Evolutionary conservation across 352 stramenopile genomes (phyloP).

Genomic region (Phytophthora sp.): DNA sequence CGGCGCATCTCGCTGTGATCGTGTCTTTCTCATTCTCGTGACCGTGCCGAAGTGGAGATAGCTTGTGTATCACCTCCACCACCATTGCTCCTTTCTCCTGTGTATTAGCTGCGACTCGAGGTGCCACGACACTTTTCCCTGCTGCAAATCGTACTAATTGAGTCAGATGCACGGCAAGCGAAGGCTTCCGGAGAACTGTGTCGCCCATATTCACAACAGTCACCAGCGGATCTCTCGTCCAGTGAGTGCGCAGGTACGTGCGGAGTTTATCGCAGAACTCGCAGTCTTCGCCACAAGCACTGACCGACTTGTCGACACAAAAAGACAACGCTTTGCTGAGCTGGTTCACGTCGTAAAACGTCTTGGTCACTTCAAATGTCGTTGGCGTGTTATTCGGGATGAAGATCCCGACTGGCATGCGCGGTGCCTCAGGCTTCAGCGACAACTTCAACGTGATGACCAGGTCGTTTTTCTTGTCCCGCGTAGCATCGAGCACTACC

Average conservation of each 20-base stretch:
- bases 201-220: slow-evolving; percentile 7
- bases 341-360: slow-evolving; percentile 26
- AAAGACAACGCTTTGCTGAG: slow-evolving; percentile 11
- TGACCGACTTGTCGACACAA: slow-evolving; percentile 11
- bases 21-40: background rate
- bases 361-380: background rate
- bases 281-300: slow-evolving; percentile 2
- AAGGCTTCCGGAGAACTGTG: slow-evolving; percentile 18
- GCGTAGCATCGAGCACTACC: slow-evolving; percentile 18
- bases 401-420: slow-evolving; percentile 13
- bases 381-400: slow-evolving; percentile 5
- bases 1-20: background rate
- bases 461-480: slow-evolving; percentile 28
- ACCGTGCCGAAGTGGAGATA: background rate
- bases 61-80: slow-evolving; percentile 6
- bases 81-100: slow-evolving; percentile 3
- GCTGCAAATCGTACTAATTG: slow-evolving; percentile 15
- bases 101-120: background rate
- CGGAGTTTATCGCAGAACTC: slow-evolving; percentile 11
- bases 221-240: slow-evolving; percentile 13
- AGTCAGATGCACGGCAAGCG: slow-evolving; percentile 17
- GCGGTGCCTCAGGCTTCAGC: slow-evolving; percentile 7
- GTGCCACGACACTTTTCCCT: background rate
- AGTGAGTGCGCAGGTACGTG: slow-evolving; percentile 21
- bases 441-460: slow-evolving; percentile 21